Conservation (phyloP, 73 alveolate genomes). For the Stentor roeselii region DNA sequence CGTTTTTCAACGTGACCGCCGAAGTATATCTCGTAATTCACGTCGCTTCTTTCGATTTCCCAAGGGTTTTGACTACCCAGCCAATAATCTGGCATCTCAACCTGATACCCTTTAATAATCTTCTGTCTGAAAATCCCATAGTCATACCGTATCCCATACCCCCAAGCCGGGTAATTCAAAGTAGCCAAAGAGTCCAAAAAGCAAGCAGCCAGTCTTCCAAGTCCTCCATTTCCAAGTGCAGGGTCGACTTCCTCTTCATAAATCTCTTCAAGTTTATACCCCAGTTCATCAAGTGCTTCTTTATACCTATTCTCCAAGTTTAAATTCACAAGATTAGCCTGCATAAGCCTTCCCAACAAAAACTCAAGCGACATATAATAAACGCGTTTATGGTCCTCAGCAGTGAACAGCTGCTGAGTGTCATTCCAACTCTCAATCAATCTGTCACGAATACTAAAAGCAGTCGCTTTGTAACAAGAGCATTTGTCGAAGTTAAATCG, state of each 20-base stretch:
- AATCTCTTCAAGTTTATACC: slow-evolving; percentile 85
- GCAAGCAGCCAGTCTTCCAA: slow-evolving; percentile 99
- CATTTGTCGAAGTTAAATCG: slow-evolving; percentile 76
- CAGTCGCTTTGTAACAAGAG: slow-evolving; percentile 86
- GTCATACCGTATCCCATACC: slow-evolving; percentile 99
- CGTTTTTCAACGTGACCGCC: slow-evolving; percentile 82
- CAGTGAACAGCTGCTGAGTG: slow-evolving; percentile 61
- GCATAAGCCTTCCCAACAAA: slow-evolving; percentile 93
- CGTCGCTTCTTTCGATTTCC: slow-evolving; percentile 97
- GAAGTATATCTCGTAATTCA: slow-evolving; percentile 86
- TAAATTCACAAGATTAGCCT: slow-evolving; percentile 89
- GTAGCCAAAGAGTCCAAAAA: slow-evolving; percentile 98
- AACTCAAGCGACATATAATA: slow-evolving; percentile 96
- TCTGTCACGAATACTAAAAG: slow-evolving; percentile 93
- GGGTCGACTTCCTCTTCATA: slow-evolving; percentile 98
- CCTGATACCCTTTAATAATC: slow-evolving; percentile 93
- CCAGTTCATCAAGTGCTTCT: slow-evolving; percentile 49
- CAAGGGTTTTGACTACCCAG: slow-evolving; percentile 95
- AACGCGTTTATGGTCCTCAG: slow-evolving; percentile 37
- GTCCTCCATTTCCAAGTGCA: slow-evolving; percentile 99
- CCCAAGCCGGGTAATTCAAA: slow-evolving; percentile 97
- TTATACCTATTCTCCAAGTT: slow-evolving; percentile 86
- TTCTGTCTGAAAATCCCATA: slow-evolving; percentile 98
- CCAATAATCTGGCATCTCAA: slow-evolving; percentile 99
- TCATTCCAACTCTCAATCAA: slow-evolving; percentile 94